phyloP scores from a whole-genome alignment of 306 rosid species.

The Astragalus glycyphyllos region DNA sequence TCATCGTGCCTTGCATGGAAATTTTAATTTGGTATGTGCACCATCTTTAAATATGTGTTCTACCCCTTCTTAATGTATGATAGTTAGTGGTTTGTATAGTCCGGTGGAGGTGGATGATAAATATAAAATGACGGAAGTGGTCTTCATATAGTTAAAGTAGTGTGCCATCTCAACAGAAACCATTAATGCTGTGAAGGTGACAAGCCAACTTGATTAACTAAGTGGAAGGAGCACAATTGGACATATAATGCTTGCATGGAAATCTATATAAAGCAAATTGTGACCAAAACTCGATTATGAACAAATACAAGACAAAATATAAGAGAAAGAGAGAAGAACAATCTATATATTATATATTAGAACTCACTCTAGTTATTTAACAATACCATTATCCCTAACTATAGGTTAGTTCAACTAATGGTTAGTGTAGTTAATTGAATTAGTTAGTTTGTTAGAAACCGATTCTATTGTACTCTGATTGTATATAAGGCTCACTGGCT shows the following conservation, averaged over 20 bases:
- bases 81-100: background rate
- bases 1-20: background rate
- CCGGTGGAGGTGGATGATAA: slow-evolving; percentile 33
- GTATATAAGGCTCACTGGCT: too few relatives aligned
- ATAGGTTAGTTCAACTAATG: too few relatives aligned
- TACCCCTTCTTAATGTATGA: background rate
- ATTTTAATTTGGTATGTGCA: slow-evolving; percentile 4
- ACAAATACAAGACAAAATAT: too few relatives aligned
- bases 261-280: too few relatives aligned
- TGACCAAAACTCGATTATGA: too few relatives aligned
- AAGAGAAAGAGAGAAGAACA: too few relatives aligned
- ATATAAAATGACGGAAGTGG: slow-evolving; percentile 32
- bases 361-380: too few relatives aligned
- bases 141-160: slow-evolving; percentile 12
- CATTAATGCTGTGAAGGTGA: slow-evolving; percentile 23
- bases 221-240: slow-evolving; percentile 26
- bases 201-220: slow-evolving; percentile 20
- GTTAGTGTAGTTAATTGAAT: too few relatives aligned
- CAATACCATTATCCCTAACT: too few relatives aligned
- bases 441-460: too few relatives aligned
- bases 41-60: background rate
- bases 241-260: background rate
- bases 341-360: too few relatives aligned
- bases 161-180: background rate
- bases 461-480: too few relatives aligned